These are phyloP conservation scores for Ambrosiella cleistominuta DNA, from an alignment of 2,329 filamentous ascomycete species.

Conservation along the genomic window DNA sequence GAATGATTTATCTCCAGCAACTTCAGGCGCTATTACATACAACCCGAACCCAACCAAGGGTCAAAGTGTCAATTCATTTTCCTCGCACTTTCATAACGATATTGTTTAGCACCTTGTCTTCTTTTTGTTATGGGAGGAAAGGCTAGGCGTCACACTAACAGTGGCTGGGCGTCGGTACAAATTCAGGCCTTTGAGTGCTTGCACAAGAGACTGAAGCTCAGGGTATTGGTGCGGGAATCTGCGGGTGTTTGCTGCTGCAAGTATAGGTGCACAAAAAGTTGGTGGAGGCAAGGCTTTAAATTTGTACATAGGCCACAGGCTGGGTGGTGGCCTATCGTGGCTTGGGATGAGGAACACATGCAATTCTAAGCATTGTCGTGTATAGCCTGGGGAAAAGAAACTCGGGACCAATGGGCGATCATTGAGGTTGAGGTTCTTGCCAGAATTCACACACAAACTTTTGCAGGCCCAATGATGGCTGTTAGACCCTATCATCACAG, in stretches of 20 bases:
- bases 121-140: no score
- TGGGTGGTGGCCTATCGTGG: background rate
- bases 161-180: background rate
- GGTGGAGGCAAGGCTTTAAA: background rate
- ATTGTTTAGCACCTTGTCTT: no score
- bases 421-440: background rate
- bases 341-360: background rate
- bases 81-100: no score
- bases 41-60: background rate
- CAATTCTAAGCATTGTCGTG: background rate
- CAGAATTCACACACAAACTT: background rate
- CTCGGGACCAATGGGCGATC: background rate
- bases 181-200: conserved; percentile 6
- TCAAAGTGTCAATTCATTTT: background rate
- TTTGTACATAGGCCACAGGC: background rate
- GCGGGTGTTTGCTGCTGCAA: background rate
- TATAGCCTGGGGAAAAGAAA: background rate
- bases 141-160: no score
- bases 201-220: background rate
- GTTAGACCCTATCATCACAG: background rate
- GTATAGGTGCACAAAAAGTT: background rate
- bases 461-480: background rate
- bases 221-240: background rate
- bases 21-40: no score
- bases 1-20: no score